Percentiles rank a stretch among this genome's conserved stretches.
phyloP scores from a whole-genome alignment of 1,284 basidiomycete genomes.

The Leccinum angustisporum region DNA sequence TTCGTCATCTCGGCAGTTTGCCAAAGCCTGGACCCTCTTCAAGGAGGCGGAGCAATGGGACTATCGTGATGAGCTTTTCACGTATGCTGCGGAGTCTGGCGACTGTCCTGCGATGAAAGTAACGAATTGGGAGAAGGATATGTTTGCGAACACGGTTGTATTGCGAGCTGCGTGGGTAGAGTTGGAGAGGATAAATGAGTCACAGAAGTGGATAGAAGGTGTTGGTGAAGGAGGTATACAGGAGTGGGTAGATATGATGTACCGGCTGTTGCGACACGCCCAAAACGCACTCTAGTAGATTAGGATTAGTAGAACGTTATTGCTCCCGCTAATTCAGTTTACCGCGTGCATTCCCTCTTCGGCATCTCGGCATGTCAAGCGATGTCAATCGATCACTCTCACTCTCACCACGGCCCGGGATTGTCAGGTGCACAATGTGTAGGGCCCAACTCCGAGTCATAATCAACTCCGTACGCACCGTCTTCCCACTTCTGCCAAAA shows the following conservation, averaged over 20 bases:
- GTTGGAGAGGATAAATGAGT: slow-evolving; percentile 54
- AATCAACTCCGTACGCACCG: neutral
- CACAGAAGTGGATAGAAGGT: slow-evolving; percentile 56
- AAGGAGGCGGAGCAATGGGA: slow-evolving; percentile 56
- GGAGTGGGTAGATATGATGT: slow-evolving; percentile 66
- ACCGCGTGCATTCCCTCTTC: too few species aligned
- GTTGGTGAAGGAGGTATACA: slow-evolving; percentile 55
- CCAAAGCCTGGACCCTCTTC: slow-evolving; percentile 57
- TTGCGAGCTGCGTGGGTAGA: slow-evolving; percentile 59
- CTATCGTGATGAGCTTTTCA: slow-evolving; percentile 62
- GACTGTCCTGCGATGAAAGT: slow-evolving; percentile 39
- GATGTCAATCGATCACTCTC: neutral
- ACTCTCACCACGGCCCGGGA: neutral
- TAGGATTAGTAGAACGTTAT: neutral
- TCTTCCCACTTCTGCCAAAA: neutral
- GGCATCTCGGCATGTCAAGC: neutral
- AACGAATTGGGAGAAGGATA: slow-evolving; percentile 55
- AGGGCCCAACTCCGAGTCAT: neutral
- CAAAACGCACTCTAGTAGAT: neutral
- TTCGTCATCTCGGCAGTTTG: slow-evolving; percentile 39
- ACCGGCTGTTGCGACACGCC: slow-evolving; percentile 44
- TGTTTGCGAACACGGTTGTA: slow-evolving; percentile 50
- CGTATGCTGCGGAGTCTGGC: slow-evolving; percentile 42
- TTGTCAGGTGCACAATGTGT: neutral
- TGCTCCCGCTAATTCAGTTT: too few species aligned